phyloP scores from a whole-genome alignment of 129 eudicot species.

The Tanacetum coccineum region DNA sequence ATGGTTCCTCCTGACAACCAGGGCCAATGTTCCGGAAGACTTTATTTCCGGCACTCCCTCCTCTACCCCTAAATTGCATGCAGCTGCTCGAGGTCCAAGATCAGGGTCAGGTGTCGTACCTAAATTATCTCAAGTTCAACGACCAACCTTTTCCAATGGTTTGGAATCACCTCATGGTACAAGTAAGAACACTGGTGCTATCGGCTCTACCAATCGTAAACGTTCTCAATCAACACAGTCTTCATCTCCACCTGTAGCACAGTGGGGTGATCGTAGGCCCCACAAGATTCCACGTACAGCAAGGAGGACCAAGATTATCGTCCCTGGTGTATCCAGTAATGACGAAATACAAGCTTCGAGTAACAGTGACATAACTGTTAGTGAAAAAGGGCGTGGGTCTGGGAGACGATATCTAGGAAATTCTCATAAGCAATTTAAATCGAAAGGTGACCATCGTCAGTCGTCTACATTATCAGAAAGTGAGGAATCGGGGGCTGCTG shows the following conservation, averaged over 20 bases:
- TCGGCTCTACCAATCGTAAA: conserved; percentile 50
- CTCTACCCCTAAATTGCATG: conserved; percentile 47
- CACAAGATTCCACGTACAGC: conserved; percentile 85
- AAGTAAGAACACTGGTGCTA: conserved; percentile 43
- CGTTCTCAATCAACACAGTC: conserved; percentile 57
- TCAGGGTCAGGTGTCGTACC: conserved; percentile 48
- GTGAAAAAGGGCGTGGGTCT: conserved; percentile 41
- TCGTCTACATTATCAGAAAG: conserved; percentile 71
- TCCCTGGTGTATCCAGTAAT: conserved; percentile 52
- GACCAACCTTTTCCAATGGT: conserved; percentile 45
- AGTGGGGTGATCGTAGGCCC: conserved; percentile 76
- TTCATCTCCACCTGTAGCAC: conserved; percentile 80
- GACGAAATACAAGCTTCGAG: conserved; percentile 43
- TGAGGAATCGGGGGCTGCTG: conserved; percentile 82
- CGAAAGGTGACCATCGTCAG: conserved; percentile 41
- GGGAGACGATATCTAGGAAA: conserved; percentile 37
- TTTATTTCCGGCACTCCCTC: conserved; percentile 50
- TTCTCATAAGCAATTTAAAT: conserved; percentile 58
- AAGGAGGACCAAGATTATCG: conserved; percentile 57
- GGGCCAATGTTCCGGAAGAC: conserved; percentile 60
- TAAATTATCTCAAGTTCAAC: conserved; percentile 47
- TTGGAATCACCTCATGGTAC: conserved; percentile 35
- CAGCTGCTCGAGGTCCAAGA: conserved; percentile 62
- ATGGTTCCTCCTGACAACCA: conserved; percentile 11
- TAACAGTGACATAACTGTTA: conserved; percentile 32